phyloP scores from a whole-genome alignment of 805 yeast genomes.

The Starmerella etchellsii region DNA sequence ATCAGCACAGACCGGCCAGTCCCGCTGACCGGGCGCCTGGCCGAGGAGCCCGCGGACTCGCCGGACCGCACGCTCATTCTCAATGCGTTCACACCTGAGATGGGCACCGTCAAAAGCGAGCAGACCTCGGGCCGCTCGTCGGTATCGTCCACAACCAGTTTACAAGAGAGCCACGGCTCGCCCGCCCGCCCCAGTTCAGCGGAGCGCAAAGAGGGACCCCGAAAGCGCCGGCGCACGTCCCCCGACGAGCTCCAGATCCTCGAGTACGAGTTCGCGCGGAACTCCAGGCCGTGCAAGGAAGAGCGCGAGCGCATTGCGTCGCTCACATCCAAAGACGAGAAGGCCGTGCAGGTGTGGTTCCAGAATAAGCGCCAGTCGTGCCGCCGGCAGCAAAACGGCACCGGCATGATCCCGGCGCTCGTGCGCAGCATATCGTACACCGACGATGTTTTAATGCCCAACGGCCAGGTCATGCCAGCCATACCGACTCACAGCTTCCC shows the following conservation, averaged over 20 bases:
- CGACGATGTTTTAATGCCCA: conserved; percentile 6
- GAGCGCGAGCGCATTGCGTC: conserved; percentile 68
- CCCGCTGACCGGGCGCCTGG: no score
- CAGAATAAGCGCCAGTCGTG: conserved; percentile 85
- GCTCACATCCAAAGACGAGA: conserved; percentile 84
- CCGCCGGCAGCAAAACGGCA: conserved; percentile 22
- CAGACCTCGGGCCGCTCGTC: not conserved
- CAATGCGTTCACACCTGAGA: not conserved
- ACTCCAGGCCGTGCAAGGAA: conserved; percentile 69
- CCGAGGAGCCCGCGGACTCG: no score
- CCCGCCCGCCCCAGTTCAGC: not conserved
- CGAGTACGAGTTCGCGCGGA: conserved; percentile 62
- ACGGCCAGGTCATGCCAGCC: not conserved
- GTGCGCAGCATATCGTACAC: conserved; percentile 15
- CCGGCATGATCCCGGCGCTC: conserved; percentile 6
- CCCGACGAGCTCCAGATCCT: conserved; percentile 73
- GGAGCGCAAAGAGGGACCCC: conserved; percentile 42
- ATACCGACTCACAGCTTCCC: not conserved
- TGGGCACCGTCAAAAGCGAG: not conserved
- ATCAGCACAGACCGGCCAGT: no score
- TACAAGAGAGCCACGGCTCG: no score
- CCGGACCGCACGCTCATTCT: not conserved
- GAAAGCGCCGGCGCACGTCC: conserved; percentile 90
- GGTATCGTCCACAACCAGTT: no score
- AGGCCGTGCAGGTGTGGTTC: conserved; percentile 97